Conservation (phyloP, 2,329 filamentous ascomycete genomes). For the Metarhizium rileyi region DNA sequence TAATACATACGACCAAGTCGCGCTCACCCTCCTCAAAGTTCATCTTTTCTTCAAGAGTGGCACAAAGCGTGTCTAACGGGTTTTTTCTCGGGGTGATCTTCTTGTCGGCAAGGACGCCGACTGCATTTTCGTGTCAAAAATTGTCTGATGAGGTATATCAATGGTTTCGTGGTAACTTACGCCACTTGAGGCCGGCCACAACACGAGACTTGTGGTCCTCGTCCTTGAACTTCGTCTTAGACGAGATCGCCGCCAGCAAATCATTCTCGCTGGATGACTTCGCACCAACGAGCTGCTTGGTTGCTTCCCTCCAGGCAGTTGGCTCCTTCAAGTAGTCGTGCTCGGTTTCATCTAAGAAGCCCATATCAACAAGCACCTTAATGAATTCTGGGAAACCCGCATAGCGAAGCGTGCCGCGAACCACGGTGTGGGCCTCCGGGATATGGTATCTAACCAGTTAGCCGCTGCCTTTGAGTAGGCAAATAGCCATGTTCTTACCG, state of each 20-base stretch:
- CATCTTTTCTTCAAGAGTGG: conserved; percentile 85
- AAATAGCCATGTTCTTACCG: no score
- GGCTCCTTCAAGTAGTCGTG: conserved; percentile 55
- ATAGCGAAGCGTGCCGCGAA: conserved; percentile 76
- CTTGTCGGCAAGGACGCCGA: conserved; percentile 57
- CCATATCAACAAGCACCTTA: conserved; percentile 76
- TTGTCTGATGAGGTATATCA: no score
- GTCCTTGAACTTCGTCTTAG: conserved; percentile 64
- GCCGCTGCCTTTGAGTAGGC: no score
- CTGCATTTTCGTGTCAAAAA: no score
- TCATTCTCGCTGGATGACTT: conserved; percentile 56
- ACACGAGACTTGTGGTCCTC: conserved; percentile 62
- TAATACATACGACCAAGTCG: conserved; percentile 71
- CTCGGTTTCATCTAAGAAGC: conserved; percentile 70
- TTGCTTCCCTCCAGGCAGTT: conserved; percentile 76
- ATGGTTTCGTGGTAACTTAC: no score
- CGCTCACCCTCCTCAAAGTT: conserved; percentile 74
- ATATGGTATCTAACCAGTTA: no score
- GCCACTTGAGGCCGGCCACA: no score
- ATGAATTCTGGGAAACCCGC: conserved; percentile 86
- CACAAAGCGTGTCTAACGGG: conserved; percentile 85
- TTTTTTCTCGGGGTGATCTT: conserved; percentile 64
- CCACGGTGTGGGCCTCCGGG: conserved; percentile 82
- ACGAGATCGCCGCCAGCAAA: conserved; percentile 60
- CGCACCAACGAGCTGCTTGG: conserved; percentile 64